These are phyloP conservation scores for Jaenimonas drosophilae DNA, from an alignment of 208 protist genomes.

Conservation along the genomic window DNA sequence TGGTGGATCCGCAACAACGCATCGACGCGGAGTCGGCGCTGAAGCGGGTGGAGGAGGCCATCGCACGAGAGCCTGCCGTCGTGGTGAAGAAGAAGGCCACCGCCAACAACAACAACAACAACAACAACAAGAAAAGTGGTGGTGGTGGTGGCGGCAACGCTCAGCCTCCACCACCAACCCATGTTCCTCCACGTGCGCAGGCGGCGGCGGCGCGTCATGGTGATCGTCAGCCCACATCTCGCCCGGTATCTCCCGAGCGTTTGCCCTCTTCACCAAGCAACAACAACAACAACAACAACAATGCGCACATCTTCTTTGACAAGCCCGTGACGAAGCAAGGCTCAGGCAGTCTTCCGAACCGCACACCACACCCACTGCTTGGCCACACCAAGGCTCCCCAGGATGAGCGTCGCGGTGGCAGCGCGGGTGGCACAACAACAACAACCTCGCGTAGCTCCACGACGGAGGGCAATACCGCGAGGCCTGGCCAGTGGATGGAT, in stretches of 20 bases:
- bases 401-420: too few relatives aligned
- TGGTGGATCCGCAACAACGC: conserved; percentile 34
- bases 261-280: too few relatives aligned
- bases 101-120: neutral
- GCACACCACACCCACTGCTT: too few relatives aligned
- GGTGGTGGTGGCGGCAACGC: too few relatives aligned
- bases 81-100: neutral
- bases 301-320: neutral
- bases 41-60: conserved; percentile 10
- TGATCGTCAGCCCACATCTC: neutral
- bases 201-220: neutral
- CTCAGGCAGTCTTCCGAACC: too few relatives aligned
- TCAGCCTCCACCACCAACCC: too few relatives aligned
- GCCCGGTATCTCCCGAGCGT: too few relatives aligned
- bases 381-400: too few relatives aligned
- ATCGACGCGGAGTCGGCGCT: conserved; percentile 23
- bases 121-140: neutral
- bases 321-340: too few relatives aligned
- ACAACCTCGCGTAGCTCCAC: too few relatives aligned
- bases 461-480: neutral
- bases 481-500: conserved; percentile 9
- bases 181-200: too few relatives aligned
- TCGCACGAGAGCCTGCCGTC: neutral
- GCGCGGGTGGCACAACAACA: too few relatives aligned
- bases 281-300: conserved; percentile 1